phyloP scores from a whole-genome alignment of 1,284 basidiomycete species.

The Cryptococcus sp. region DNA sequence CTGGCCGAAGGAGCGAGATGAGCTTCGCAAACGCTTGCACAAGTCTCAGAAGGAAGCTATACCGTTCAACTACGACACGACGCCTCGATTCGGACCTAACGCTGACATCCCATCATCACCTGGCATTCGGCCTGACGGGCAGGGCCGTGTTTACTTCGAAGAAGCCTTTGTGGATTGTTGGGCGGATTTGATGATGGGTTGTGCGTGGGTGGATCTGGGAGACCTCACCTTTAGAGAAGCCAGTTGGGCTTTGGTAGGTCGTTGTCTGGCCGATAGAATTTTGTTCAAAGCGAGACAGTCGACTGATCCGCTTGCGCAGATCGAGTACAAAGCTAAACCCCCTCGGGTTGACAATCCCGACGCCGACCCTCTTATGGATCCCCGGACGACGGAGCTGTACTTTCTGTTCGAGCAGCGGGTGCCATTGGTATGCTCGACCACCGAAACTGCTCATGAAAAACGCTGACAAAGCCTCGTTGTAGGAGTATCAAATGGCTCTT shows the following conservation, averaged over 20 bases:
- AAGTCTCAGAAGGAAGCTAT: slow-evolving; percentile 78
- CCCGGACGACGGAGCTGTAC: slow-evolving; percentile 62
- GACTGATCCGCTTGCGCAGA: slow-evolving; percentile 54
- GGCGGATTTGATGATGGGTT: slow-evolving; percentile 77
- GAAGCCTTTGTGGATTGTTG: slow-evolving; percentile 85
- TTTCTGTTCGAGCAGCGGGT: slow-evolving; percentile 86
- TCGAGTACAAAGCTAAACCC: slow-evolving; percentile 71
- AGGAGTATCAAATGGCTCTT: slow-evolving; percentile 78
- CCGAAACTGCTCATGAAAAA: neutral
- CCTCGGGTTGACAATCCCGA: slow-evolving; percentile 22
- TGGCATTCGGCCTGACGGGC: neutral
- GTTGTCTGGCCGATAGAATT: neutral
- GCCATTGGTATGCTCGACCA: slow-evolving; percentile 53
- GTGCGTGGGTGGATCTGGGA: slow-evolving; percentile 72
- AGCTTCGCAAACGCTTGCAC: slow-evolving; percentile 72
- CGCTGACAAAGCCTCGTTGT: slow-evolving; percentile 4
- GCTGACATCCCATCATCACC: slow-evolving; percentile 10
- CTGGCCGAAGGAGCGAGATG: slow-evolving; percentile 72
- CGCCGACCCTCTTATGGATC: slow-evolving; percentile 54
- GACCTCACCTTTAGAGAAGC: slow-evolving; percentile 78
- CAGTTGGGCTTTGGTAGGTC: slow-evolving; percentile 83
- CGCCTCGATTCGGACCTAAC: slow-evolving; percentile 61
- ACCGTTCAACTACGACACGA: slow-evolving; percentile 80
- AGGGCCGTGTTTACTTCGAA: slow-evolving; percentile 70
- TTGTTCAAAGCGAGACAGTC: too few relatives aligned